phyloP scores from a whole-genome alignment of 371 early-diverging fungal species.

The Mucor sp. region DNA sequence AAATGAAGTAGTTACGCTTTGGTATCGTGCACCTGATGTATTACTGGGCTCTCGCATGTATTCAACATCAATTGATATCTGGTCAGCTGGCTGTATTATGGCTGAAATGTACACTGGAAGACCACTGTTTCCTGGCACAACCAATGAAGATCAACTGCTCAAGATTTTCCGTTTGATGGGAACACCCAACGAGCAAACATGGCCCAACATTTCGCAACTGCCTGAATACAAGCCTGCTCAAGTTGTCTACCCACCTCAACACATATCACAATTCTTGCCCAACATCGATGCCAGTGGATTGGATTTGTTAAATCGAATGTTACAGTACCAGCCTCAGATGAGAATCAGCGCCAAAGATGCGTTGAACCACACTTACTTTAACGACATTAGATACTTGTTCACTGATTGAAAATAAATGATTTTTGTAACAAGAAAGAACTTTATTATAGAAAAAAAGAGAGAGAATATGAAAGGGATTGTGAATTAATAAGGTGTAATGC shows the following conservation, averaged over 20 bases:
- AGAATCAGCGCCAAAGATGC: slow-evolving; percentile 89
- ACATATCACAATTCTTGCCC: slow-evolving; percentile 70
- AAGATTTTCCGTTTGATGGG: slow-evolving; percentile 90
- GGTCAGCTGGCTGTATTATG: slow-evolving; percentile 99
- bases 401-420: slow-evolving; percentile 4
- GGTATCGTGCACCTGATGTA: slow-evolving; percentile 98
- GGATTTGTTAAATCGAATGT: slow-evolving; percentile 76
- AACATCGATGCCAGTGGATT: slow-evolving; percentile 76
- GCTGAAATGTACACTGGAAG: slow-evolving; percentile 94
- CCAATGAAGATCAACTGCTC: slow-evolving; percentile 88
- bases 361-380: slow-evolving; percentile 81
- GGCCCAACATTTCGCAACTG: slow-evolving; percentile 87
- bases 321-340: slow-evolving; percentile 83
- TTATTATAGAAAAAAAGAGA: background rate
- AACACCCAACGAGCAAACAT: slow-evolving; percentile 83
- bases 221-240: slow-evolving; percentile 88
- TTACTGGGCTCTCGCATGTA: slow-evolving; percentile 96
- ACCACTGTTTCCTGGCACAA: slow-evolving; percentile 96
- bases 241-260: slow-evolving; percentile 70
- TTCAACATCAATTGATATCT: slow-evolving; percentile 97
- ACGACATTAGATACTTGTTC: slow-evolving; percentile 46
- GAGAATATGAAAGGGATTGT: background rate
- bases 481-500: background rate
- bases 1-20: slow-evolving; percentile 98
- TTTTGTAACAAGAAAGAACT: slow-evolving; percentile 3